A percentile compares a stretch with the other conserved stretches of the same genome.
Evolutionary conservation across 768 basidiomycete species (phyloP).

Genomic region (Boletus bicolor): DNA sequence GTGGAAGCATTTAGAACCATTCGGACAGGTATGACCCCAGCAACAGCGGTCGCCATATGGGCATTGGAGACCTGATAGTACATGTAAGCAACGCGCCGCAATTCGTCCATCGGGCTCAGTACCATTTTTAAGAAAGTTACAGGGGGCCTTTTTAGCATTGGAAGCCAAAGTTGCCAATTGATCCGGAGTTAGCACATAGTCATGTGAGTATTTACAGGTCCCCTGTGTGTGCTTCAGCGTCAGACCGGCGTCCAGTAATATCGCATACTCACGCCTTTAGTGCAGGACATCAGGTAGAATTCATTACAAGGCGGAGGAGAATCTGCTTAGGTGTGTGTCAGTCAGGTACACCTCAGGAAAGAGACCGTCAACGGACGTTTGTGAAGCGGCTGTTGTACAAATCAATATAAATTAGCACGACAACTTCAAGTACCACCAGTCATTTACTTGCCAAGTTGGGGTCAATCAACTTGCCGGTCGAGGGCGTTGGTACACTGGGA

Average conservation of each 20-base stretch:
- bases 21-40: constrained; percentile 83
- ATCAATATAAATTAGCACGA: constrained; percentile 8
- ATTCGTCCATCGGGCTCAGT: constrained; percentile 5
- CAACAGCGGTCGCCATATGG: constrained; percentile 76
- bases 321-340: constrained; percentile 42
- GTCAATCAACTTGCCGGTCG: constrained; percentile 46
- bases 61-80: constrained; percentile 56
- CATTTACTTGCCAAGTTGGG: constrained; percentile 54
- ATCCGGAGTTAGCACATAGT: constrained; percentile 67
- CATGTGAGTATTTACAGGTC: constrained; percentile 82
- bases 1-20: constrained; percentile 67
- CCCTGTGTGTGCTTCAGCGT: constrained; percentile 37
- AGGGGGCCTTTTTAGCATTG: constrained; percentile 83
- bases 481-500: constrained; percentile 32
- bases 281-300: constrained; percentile 78
- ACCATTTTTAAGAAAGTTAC: constrained; percentile 83
- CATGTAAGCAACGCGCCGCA: constrained; percentile 1
- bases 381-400: constrained; percentile 57
- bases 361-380: constrained; percentile 53
- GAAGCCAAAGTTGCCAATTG: constrained; percentile 67
- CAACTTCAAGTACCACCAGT: background rate
- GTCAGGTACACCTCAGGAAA: background rate
- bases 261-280: constrained; percentile 57
- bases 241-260: constrained; percentile 1
- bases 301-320: constrained; percentile 84